Base-by-base conservation (phyloP, 2,329 filamentous ascomycete genomes). In the Delphinella strobiligena region DNA sequence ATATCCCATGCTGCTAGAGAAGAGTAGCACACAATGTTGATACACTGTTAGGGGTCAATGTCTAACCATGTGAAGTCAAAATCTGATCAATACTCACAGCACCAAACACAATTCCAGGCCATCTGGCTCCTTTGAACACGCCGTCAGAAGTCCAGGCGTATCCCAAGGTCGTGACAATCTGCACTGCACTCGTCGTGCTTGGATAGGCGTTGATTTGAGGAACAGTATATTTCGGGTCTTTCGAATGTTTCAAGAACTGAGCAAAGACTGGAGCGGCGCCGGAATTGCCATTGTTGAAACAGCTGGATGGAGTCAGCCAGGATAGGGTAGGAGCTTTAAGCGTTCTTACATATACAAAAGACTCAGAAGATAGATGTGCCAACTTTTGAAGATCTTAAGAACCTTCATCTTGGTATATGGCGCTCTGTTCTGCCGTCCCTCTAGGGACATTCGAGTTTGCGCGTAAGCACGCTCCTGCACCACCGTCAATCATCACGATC, bases 91-190 rank as follows among this genome's bases (percentile, higher is more conserved):
- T 5, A 33, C 31, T 27, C n/a, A 29, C 33, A n/a, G 63, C 69
- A 1, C 66, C 68, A 35, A 80, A 75, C 2, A 82, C 55, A 31
- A 82, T 78, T 0, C 73, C 66, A 1, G 76, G 78, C 77, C 77
- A 82, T 4, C 78, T 63, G 0, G 63, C 67, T 2, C 78, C 77
- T 14, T 61, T 61, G 33, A 78, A 69, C 1, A 80, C 39, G 0
- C 68, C 67, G 52, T 82, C 78, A 0, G 76, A 81, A 0, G 69
- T 69, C 78, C 77, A 82, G 1, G 76, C 79, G 45, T 80, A 81
- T 3, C 70, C 59, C 1, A 81, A 61, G 0, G 78, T 81, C 1
- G 69, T 69, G 10, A 79, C 52, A 0, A 81, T 63, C 43, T 73
- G 69, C 2, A 76, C 64, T 0, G 67, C 72, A 19, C 60, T 62